Base-by-base conservation (phyloP, 768 basidiomycete species). In the Scleroderma citrinum region DNA sequence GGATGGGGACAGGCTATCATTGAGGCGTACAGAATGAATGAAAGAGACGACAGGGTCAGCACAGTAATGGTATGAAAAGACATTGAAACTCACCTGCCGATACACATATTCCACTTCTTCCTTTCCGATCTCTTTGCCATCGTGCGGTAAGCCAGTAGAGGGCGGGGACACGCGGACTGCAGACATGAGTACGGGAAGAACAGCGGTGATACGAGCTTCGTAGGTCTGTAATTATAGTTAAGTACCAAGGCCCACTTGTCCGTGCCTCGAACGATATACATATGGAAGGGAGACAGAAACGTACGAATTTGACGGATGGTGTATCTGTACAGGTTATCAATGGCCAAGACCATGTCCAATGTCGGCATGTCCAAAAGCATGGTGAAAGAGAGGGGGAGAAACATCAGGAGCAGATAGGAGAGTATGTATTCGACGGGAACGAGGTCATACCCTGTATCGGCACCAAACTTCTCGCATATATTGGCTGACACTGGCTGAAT, bases 401-500 rank as follows among this genome's bases (percentile, higher is more conserved):
- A n/a, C 10, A 5, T 0, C n/a, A 44, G 21, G 1, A 17, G 13
- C 17, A 17, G 20, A 38, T n/a, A n/a, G n/a, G n/a, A n/a, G n/a
- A n/a, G n/a, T n/a, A n/a, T n/a, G n/a, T n/a, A n/a, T n/a, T n/a
- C n/a, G n/a, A n/a, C n/a, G n/a, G n/a, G n/a, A n/a, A n/a, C n/a
- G n/a, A n/a, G n/a, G n/a, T n/a, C 32, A 26, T 36, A 81, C 86
- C 86, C 77, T 94, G 92, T 49, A 91, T 60, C 2, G 92, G 93
- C 1, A 80, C 76, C 36, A 95, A 66, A 3, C 83, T 76, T 24
- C 93, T 81, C 2, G 87, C 87, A 60, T 94, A 85, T 56, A 93
- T 95, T 3, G 94, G 90, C 56, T 96, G 92, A 59, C 87, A 90
- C 59, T 96, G 94, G 51, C 89, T 92, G 71, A 93, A 97, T 14